A percentile compares a stretch with the other conserved stretches of the same genome.
These are phyloP conservation scores for Alternaria longipes DNA, from an alignment of 2,329 filamentous ascomycete genomes.

Conservation along the genomic window DNA sequence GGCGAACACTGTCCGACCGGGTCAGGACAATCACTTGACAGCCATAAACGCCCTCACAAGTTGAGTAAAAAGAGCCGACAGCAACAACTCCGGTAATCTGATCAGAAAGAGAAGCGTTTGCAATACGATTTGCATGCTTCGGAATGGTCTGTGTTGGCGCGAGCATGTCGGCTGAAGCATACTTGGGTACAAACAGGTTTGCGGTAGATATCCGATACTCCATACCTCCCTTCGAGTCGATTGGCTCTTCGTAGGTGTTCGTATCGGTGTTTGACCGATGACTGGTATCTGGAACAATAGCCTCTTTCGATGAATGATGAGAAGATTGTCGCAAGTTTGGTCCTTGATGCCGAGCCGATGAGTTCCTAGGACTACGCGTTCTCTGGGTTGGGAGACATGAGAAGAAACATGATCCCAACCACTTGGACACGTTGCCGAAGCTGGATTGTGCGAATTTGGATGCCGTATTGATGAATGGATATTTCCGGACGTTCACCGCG, in stretches of 20 bases:
- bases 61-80: background rate
- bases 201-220: background rate
- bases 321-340: background rate
- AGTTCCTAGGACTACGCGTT: background rate
- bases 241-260: background rate
- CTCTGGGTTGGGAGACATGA: background rate
- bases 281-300: background rate
- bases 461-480: background rate
- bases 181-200: background rate
- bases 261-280: background rate
- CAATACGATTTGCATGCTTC: background rate
- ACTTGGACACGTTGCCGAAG: background rate
- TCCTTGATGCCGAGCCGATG: background rate
- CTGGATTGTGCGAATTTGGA: background rate
- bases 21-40: background rate
- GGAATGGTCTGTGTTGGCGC: background rate
- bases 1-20: background rate
- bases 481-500: background rate
- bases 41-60: conserved; percentile 1
- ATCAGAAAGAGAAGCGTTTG: background rate
- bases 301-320: background rate
- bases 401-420: background rate
- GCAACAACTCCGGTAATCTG: background rate
- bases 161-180: background rate
- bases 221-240: background rate